Evolutionary conservation across 768 basidiomycete species (phyloP), one percentile per base, ranked within the genome.

Genomic region (Hypholoma sublateritium): DNA sequence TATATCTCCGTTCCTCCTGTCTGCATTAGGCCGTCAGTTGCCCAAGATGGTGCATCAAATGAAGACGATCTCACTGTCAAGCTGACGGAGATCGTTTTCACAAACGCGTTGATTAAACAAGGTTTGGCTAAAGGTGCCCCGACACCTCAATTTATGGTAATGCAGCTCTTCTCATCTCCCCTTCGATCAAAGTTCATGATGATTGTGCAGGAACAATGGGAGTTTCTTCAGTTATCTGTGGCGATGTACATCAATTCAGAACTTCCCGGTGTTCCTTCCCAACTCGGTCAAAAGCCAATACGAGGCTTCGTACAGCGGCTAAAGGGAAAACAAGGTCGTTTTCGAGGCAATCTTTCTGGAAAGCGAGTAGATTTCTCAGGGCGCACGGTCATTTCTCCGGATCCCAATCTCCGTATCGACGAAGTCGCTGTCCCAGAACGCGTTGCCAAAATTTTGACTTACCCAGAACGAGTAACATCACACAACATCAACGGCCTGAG

Each of bases 171-270:
- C 41, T 6, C 37, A 44, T 32, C n/a, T 19, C 25, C 41, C 43
- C 47, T 6, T 52, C 44, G 42, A 39, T 6, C 37, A 51, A 28
- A 25, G n/a, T 24, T 44, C 22, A 59, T 34, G 48, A 42, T 46
- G 25, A 21, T 32, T 47, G 41, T 47, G 44, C 42, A 95, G 93
- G 95, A 95, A 82, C 88, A 96, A 84, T 99, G 97, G 97, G 97
- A 98, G 65, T 94, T 96, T 62, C 79, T 99, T 1, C 94, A 97
- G 66, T 80, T 95, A 48, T 89, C 89, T 14, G 93, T 98, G 22
- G 97, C 97, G 0, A 89, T 98, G 83, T 99, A 98, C 71, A 89
- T 99, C 77, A 98, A 98, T 74, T 96, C 96, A 2, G 95, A 98
- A 69, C 79, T 94, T 12, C 97, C 97, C 13, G 97, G 97, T 42